Percentiles rank a stretch among this genome's conserved stretches.
Evolutionary conservation across 805 yeast species (phyloP).

Genomic region (Pichia insulana): DNA sequence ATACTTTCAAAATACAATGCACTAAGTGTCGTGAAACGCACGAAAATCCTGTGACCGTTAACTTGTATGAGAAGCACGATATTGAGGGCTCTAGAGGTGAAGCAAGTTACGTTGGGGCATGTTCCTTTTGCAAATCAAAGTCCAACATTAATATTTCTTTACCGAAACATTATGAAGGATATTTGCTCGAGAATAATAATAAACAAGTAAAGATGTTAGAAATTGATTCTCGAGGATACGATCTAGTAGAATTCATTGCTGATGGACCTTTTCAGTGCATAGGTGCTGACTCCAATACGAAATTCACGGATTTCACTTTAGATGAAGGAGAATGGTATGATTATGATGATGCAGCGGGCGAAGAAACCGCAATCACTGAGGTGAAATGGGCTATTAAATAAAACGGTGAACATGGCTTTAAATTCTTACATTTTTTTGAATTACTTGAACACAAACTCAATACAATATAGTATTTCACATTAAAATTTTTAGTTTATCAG

Average conservation of each 20-base stretch:
- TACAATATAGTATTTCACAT: conserved; percentile 8
- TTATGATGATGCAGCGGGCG: conserved; percentile 76
- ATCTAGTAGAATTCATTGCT: conserved; percentile 59
- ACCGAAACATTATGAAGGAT: conserved; percentile 22
- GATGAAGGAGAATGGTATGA: conserved; percentile 89
- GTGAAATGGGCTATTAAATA: conserved; percentile 54
- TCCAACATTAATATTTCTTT: conserved; percentile 18
- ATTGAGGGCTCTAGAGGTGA: conserved; percentile 69
- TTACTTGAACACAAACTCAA: too few relatives aligned
- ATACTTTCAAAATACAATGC: conserved; percentile 66
- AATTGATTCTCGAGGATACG: conserved; percentile 83
- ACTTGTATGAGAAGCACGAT: conserved; percentile 56
- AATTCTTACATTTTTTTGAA: too few relatives aligned
- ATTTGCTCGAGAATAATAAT: conserved; percentile 34
- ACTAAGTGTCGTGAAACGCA: conserved; percentile 73
- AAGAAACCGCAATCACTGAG: conserved; percentile 75
- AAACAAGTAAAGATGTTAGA: conserved; percentile 44
- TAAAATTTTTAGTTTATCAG: conserved; percentile 7
- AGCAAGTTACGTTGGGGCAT: conserved; percentile 67
- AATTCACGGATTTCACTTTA: conserved; percentile 41
- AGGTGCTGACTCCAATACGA: conserved; percentile 34
- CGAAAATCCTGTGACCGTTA: conserved; percentile 59
- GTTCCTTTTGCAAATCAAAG: conserved; percentile 22
- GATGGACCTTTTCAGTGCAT: conserved; percentile 49
- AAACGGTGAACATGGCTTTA: too few relatives aligned